Base-by-base conservation (phyloP, 495 filamentous ascomycete species). In the Penicillium lagena region DNA sequence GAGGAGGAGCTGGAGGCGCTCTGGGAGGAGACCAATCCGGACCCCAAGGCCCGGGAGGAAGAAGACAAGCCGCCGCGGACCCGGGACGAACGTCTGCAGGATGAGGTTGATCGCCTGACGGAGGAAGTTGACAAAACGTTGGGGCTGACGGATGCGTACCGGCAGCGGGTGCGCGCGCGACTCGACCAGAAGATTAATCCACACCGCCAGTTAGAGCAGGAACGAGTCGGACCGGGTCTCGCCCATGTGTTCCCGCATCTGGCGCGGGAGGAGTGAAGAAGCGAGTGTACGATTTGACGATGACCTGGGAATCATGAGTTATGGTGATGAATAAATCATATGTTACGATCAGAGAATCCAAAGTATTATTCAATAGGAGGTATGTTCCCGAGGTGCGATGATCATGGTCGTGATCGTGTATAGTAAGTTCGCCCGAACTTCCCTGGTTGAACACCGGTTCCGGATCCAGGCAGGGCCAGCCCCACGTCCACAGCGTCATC, bases 1-100 rank as follows among this genome's bases (percentile, higher is more conserved):
- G 65, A 80, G 12, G 80, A 89, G 35, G 91, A 97, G 54, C 71
- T 98, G 29, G 88, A 95, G 59, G 63, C 54, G 9, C 39, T 87
- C 13, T 89, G 83, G 85, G 59, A 73, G 39, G 59, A 67, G 48
- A 80, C 76, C 7, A 77, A 76, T 32, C 71, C 69, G 8, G 52
- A 67, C 28, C 49, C 63, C 42, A 50, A 64, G 39, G 47, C 53
- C 0, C 48, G 59, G 37, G 56, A 67, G 46, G 52, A 54, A 43
- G 63, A 72, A 51, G 47, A 58, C 14, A 58, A 47, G 10, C 39
- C 63, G 12, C 43, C 50, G 30, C 54, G 54, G 40, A 71, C 70
- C 4, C 70, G 71, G 38, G 81, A 86, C 46, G 77, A 85, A 51
- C 56, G 57, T 29, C 58, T 82, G 10, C 66, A 74, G 22, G 65